These are phyloP conservation scores for Hypoxylon sp. DNA, from an alignment of 2,329 filamentous ascomycete species.

Conservation along the genomic window DNA sequence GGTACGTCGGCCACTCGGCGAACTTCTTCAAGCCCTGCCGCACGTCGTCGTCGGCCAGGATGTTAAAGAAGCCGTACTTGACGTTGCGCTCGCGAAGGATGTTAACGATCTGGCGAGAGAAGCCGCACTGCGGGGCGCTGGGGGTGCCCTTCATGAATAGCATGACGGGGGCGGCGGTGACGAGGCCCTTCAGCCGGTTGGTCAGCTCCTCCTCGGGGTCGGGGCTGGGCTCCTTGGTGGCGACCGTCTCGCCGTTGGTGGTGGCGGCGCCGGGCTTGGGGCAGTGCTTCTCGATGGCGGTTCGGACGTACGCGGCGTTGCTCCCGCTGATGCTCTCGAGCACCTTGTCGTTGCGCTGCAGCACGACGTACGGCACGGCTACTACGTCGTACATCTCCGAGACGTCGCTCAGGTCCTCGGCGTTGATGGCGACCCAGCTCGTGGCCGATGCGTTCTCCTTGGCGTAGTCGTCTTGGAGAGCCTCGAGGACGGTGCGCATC, in stretches of 20 bases:
- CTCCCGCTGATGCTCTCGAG: slow-evolving; percentile 91
- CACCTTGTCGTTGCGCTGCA: slow-evolving; percentile 80
- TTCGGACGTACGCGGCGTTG: slow-evolving; percentile 87
- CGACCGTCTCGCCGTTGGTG: slow-evolving; percentile 20
- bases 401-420: slow-evolving; percentile 92
- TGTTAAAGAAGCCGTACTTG: slow-evolving; percentile 99
- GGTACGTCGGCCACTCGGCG: slow-evolving; percentile 98
- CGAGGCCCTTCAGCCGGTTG: slow-evolving; percentile 83
- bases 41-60: slow-evolving; percentile 96
- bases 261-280: slow-evolving; percentile 23
- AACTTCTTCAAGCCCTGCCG: slow-evolving; percentile 96
- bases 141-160: slow-evolving; percentile 99
- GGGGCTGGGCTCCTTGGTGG: not conserved
- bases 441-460: slow-evolving; percentile 75
- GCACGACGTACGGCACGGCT: slow-evolving; percentile 91
- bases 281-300: slow-evolving; percentile 87
- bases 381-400: slow-evolving; percentile 95
- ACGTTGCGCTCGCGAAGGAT: slow-evolving; percentile 90
- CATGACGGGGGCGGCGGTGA: slow-evolving; percentile 98
- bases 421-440: slow-evolving; percentile 91
- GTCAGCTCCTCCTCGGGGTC: slow-evolving; percentile 84
- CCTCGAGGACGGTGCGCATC: slow-evolving; percentile 88
- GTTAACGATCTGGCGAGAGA: slow-evolving; percentile 89
- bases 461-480: slow-evolving; percentile 89
- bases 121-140: slow-evolving; percentile 88